Evolutionary conservation across 75 land plant species (phyloP), one percentile per base, ranked within the genome.

Genomic region (Ceratopteris richardii): DNA sequence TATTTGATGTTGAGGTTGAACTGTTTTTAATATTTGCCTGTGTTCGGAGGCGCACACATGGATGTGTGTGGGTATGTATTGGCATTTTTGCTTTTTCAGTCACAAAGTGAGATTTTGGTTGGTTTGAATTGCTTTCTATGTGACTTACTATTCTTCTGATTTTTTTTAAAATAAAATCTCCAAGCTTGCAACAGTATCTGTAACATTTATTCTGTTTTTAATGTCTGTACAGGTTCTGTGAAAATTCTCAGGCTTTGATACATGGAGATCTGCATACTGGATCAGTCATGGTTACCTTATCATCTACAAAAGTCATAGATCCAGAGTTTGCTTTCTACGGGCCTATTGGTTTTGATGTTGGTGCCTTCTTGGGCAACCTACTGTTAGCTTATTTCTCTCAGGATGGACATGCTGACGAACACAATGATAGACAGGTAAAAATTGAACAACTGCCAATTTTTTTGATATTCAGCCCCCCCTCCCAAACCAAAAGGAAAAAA

Each of bases 291-390:
- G 96, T 83, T 27, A 94, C 98, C 20, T 42, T 1, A 27, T 73
- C 72, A 64, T 94, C 98, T 57, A 94, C 98, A 39, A 84, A 90
- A 60, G 90, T 86, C 24, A 94, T 94, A 29, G 98, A 94, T 77
- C 96, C 98, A 69, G 98, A 94, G 60, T 94, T 94, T 69, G 79
- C 75, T 20, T 89, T 94, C 61, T 94, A 94, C 66, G 98, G 88
- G 26, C 98, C 98, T 22, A 94, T 94, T 90, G 98, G 96, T n/a
- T 94, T 83, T 77, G 98, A 94, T 60, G 79, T 94, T 51, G 98
- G 98, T 50, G 98, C 98, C 12, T 94, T 83, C 65, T 24, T 94
- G 28, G 98, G 96, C 13, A 94, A 94, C 59, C 73, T 94, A 56
- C 61, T 86, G 56, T 73, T 89, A 51, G 90, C 98, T 6, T 94